phyloP scores from a whole-genome alignment of 1,284 basidiomycete species.

The Puccinia polysora region DNA sequence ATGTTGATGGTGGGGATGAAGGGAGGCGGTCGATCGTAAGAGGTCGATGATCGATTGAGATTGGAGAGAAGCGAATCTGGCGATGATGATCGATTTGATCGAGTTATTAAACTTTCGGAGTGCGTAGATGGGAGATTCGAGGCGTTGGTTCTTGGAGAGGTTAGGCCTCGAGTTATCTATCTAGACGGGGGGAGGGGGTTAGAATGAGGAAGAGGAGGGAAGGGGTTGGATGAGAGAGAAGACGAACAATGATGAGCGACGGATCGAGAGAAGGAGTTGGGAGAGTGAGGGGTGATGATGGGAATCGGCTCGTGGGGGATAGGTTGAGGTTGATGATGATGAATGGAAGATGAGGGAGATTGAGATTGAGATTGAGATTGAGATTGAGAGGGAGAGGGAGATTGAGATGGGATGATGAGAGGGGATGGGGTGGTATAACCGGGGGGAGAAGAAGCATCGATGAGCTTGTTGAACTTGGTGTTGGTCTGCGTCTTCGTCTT shows the following conservation, averaged over 20 bases:
- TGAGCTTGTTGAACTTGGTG: neutral
- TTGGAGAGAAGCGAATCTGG: constrained; percentile 62
- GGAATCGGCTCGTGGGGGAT: neutral
- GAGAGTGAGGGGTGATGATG: neutral
- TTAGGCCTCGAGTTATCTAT: constrained; percentile 88
- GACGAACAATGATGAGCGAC: constrained; percentile 40
- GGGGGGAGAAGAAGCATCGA: neutral
- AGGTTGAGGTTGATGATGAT: neutral
- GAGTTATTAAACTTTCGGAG: constrained; percentile 99
- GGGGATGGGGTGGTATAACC: constrained; percentile 32
- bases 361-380: neutral
- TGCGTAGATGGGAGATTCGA: constrained; percentile 90
- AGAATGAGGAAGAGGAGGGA: neutral
- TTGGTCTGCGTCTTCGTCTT: neutral
- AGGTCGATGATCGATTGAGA: constrained; percentile 30
- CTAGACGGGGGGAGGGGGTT: neutral
- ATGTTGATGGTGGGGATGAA: constrained; percentile 49
- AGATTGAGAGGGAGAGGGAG: neutral
- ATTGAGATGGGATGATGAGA: neutral
- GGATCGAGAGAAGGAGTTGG: constrained; percentile 11
- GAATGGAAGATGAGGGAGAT: neutral
- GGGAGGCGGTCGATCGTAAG: constrained; percentile 59
- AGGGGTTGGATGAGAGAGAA: neutral
- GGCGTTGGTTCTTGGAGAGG: constrained; percentile 74
- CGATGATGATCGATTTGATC: constrained; percentile 92